Conservation (phyloP, 495 filamentous ascomycete genomes). For the Lindgomyces ingoldianus region DNA sequence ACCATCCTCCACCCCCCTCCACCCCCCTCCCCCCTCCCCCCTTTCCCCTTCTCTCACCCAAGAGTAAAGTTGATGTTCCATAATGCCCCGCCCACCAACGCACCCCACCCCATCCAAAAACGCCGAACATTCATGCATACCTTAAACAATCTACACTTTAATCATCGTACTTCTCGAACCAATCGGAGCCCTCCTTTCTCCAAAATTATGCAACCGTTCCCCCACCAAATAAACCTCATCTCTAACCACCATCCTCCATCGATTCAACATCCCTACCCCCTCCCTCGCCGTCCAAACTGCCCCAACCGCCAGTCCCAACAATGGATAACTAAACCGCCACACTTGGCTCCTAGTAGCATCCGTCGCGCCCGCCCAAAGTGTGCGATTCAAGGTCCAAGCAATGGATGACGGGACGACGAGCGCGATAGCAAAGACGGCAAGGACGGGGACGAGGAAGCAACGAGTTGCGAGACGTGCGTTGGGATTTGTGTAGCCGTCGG, state of each 20-base stretch:
- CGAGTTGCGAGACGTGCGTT: conserved; percentile 76
- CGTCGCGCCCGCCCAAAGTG: conserved; percentile 10
- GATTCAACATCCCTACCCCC: conserved; percentile 53
- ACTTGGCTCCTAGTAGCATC: conserved; percentile 26
- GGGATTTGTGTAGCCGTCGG: conserved; percentile 78
- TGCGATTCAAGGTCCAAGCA: conserved; percentile 19
- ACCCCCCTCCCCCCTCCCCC: too few species aligned
- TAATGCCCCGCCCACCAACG: too few species aligned
- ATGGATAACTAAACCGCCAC: conserved; percentile 39
- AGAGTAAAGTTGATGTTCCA: too few species aligned
- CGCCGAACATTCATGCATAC: too few species aligned
- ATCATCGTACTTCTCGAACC: neutral
- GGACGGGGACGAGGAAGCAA: conserved; percentile 74
- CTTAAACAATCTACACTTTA: neutral
- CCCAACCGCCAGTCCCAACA: conserved; percentile 44
- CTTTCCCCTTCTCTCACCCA: too few species aligned
- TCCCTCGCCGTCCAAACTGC: conserved; percentile 51
- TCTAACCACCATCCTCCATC: conserved; percentile 79
- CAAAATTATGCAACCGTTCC: conserved; percentile 90
- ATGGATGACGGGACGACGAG: conserved; percentile 60
- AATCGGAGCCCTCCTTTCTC: conserved; percentile 50
- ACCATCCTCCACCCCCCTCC: too few species aligned
- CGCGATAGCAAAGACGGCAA: conserved; percentile 58
- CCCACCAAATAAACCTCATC: conserved; percentile 98
- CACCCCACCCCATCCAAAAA: too few species aligned